Percentiles rank a stretch among this genome's conserved stretches.
These are phyloP conservation scores for Mucor irregularis DNA, from an alignment of 371 early-diverging fungal genomes.

Conservation along the genomic window DNA sequence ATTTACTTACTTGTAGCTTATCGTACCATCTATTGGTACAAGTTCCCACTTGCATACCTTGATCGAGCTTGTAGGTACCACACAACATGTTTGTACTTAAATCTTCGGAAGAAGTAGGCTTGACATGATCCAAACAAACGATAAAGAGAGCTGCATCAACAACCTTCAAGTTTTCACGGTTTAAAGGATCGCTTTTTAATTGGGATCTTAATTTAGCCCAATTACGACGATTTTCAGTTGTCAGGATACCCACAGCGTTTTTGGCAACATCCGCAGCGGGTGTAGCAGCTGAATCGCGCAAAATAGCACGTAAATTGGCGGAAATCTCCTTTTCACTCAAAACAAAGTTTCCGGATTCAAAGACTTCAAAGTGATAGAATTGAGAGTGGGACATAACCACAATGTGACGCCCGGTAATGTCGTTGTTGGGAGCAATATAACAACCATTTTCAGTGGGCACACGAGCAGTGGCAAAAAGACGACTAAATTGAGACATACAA, in stretches of 20 bases:
- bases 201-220: slow-evolving; percentile 64
- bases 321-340: slow-evolving; percentile 54
- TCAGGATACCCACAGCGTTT: slow-evolving; percentile 64
- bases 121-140: slow-evolving; percentile 77
- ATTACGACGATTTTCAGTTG: slow-evolving; percentile 70
- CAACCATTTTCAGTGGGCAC: slow-evolving; percentile 59
- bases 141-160: slow-evolving; percentile 79
- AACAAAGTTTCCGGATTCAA: slow-evolving; percentile 46
- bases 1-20: slow-evolving; percentile 50
- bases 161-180: slow-evolving; percentile 58
- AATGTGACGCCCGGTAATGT: slow-evolving; percentile 49
- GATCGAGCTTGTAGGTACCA: slow-evolving; percentile 54
- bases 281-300: slow-evolving; percentile 36
- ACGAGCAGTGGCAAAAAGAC: slow-evolving; percentile 63
- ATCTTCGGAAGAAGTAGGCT: slow-evolving; percentile 45
- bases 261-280: slow-evolving; percentile 46
- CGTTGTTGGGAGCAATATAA: slow-evolving; percentile 47
- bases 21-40: slow-evolving; percentile 65
- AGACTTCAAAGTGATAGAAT: slow-evolving; percentile 68
- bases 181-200: slow-evolving; percentile 45
- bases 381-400: slow-evolving; percentile 67
- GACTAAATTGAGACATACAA: slow-evolving; percentile 68
- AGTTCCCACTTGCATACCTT: slow-evolving; percentile 59
- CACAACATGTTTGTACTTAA: slow-evolving; percentile 59
- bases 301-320: slow-evolving; percentile 45